Evolutionary conservation across 2,329 filamentous ascomycete genomes (phyloP).

Genomic region (Paradendryphiella salina): DNA sequence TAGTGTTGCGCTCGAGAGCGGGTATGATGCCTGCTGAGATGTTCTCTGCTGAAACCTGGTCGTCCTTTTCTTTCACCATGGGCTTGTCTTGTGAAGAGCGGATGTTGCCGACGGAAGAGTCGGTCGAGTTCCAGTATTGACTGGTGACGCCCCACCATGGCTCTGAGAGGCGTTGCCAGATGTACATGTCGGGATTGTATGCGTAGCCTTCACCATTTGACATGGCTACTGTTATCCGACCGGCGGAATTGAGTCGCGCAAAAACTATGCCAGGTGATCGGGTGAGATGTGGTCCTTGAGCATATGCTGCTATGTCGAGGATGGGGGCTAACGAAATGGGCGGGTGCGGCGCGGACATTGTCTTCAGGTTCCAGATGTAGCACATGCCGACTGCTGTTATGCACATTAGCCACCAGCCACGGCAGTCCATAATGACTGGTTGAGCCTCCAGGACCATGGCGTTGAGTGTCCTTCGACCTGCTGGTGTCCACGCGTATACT

Average conservation of each 20-base stretch:
- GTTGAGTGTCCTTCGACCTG: slow-evolving; percentile 82
- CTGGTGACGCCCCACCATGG: slow-evolving; percentile 97
- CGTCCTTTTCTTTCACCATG: slow-evolving; percentile 46
- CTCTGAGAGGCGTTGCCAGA: slow-evolving; percentile 95
- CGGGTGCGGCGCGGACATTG: slow-evolving; percentile 80
- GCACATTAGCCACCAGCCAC: slow-evolving; percentile 85
- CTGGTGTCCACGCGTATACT: slow-evolving; percentile 88
- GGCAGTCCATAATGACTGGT: slow-evolving; percentile 88
- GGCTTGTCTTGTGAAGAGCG: slow-evolving; percentile 60
- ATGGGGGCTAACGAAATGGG: slow-evolving; percentile 87
- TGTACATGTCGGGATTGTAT: slow-evolving; percentile 82
- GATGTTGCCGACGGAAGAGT: slow-evolving; percentile 81
- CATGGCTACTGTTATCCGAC: slow-evolving; percentile 83
- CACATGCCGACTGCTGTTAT: slow-evolving; percentile 87
- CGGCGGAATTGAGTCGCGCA: slow-evolving; percentile 85
- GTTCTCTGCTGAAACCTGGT: slow-evolving; percentile 58
- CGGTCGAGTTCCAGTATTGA: slow-evolving; percentile 98
- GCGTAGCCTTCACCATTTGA: slow-evolving; percentile 94
- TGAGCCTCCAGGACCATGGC: slow-evolving; percentile 87
- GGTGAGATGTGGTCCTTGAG: slow-evolving; percentile 76
- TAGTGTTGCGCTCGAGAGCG: slow-evolving; percentile 90
- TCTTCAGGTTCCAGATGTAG: slow-evolving; percentile 91
- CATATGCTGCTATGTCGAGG: slow-evolving; percentile 80
- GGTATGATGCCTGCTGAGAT: slow-evolving; percentile 92
- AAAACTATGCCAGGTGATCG: slow-evolving; percentile 84